Evolutionary conservation across 2,329 filamentous ascomycete species (phyloP).

Genomic region (Aureobasidium leucospermi): DNA sequence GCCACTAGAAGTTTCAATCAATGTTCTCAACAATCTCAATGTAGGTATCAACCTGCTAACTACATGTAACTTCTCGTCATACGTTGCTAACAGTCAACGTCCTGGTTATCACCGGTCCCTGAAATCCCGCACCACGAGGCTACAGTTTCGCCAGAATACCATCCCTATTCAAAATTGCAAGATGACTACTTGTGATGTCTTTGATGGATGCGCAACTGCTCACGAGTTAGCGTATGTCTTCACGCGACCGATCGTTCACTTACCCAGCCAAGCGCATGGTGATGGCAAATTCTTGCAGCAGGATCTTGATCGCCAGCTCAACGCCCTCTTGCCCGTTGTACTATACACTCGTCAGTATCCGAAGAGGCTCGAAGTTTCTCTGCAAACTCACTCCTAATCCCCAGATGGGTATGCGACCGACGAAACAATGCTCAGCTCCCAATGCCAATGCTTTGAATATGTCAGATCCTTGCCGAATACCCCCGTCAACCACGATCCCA

Average conservation of each 20-base stretch:
- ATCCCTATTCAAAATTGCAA: constrained; percentile 2
- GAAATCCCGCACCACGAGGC: too few species aligned
- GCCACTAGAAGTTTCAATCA: too few species aligned
- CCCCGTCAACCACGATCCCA: constrained; percentile 43
- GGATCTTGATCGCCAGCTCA: constrained; percentile 15
- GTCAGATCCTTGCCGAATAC: constrained; percentile 47
- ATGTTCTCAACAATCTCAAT: too few species aligned
- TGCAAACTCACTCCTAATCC: constrained; percentile 15
- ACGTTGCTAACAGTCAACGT: too few species aligned
- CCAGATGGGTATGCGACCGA: constrained; percentile 16
- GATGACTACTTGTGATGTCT: constrained; percentile 8
- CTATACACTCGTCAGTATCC: constrained; percentile 20
- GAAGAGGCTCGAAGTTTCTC: constrained; percentile 17
- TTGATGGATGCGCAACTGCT: constrained; percentile 3
- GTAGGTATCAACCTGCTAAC: too few species aligned
- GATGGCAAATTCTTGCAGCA: constrained; percentile 9
- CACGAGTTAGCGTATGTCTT: too few species aligned
- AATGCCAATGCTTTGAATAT: constrained; percentile 49
- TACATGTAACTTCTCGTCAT: too few species aligned
- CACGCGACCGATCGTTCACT: neutral
- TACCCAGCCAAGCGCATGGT: constrained; percentile 3
- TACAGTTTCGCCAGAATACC: constrained; percentile 17
- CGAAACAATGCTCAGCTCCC: constrained; percentile 31
- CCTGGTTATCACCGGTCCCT: too few species aligned
- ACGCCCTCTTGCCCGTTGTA: constrained; percentile 24